Evolutionary conservation across 2,329 filamentous ascomycete genomes (phyloP).

Genomic region (Pestalotiopsis fici): DNA sequence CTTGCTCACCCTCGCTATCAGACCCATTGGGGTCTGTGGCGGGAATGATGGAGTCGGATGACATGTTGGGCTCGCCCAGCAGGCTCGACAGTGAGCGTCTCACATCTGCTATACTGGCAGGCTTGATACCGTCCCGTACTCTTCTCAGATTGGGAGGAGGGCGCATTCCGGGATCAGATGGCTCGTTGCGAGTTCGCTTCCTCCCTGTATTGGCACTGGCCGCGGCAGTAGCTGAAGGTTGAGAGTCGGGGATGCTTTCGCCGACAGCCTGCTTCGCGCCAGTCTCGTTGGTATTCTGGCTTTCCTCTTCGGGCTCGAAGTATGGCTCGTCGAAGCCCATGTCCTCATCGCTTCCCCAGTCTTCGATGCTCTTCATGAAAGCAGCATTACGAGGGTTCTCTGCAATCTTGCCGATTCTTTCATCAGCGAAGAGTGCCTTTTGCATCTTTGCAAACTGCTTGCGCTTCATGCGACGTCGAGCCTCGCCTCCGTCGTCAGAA

Average conservation of each 20-base stretch:
- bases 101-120: slow-evolving; percentile 76
- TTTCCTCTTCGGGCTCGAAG: slow-evolving; percentile 31
- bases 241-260: slow-evolving; percentile 50
- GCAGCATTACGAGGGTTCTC: slow-evolving; percentile 87
- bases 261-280: slow-evolving; percentile 9
- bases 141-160: slow-evolving; percentile 63
- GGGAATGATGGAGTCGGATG: slow-evolving; percentile 46
- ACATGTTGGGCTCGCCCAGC: slow-evolving; percentile 60
- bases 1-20: slow-evolving; percentile 54
- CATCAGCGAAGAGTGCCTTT: slow-evolving; percentile 82
- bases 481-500: slow-evolving; percentile 83
- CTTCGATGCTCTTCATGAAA: slow-evolving; percentile 88
- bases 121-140: slow-evolving; percentile 64
- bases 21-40: slow-evolving; percentile 46
- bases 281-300: slow-evolving; percentile 27
- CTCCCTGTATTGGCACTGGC: slow-evolving; percentile 35
- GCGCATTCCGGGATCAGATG: slow-evolving; percentile 36
- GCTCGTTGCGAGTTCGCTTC: slow-evolving; percentile 28
- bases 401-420: slow-evolving; percentile 87
- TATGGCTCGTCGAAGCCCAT: slow-evolving; percentile 70
- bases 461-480: slow-evolving; percentile 77
- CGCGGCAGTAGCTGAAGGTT: slow-evolving; percentile 37
- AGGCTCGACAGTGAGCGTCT: slow-evolving; percentile 82
- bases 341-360: slow-evolving; percentile 74
- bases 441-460: slow-evolving; percentile 90